These are phyloP conservation scores for Aphanomyces cochlioides DNA, from an alignment of 352 stramenopile genomes.

Conservation along the genomic window DNA sequence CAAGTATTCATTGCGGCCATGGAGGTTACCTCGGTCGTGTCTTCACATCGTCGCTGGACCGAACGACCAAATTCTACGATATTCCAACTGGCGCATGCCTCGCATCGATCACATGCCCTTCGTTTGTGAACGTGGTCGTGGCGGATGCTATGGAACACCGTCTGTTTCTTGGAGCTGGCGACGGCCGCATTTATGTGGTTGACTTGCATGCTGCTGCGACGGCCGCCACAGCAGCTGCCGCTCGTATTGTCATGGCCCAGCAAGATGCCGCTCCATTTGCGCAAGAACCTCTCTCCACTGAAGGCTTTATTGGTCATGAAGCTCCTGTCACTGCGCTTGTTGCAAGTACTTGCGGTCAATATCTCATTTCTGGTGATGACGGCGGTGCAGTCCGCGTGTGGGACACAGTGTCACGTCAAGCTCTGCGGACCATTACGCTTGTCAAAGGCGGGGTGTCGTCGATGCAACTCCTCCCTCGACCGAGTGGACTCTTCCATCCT, in stretches of 20 bases:
- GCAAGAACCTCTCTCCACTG: conserved; percentile 41
- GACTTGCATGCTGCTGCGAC: conserved; percentile 62
- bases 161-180: conserved; percentile 66
- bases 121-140: conserved; percentile 59
- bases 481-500: conserved; percentile 59
- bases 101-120: conserved; percentile 64
- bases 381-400: conserved; percentile 56
- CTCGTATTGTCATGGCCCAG: conserved; percentile 41
- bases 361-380: conserved; percentile 61
- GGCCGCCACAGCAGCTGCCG: conserved; percentile 45
- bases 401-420: conserved; percentile 63
- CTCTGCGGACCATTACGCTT: conserved; percentile 57
- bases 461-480: conserved; percentile 48
- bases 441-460: conserved; percentile 61
- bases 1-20: conserved; percentile 59
- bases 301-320: conserved; percentile 64
- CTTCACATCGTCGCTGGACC: conserved; percentile 72
- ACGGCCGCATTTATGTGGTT: conserved; percentile 66
- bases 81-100: conserved; percentile 52
- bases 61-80: conserved; percentile 74
- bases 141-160: conserved; percentile 61
- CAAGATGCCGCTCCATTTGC: conserved; percentile 25
- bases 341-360: conserved; percentile 52
- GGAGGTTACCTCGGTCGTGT: conserved; percentile 64
- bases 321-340: conserved; percentile 52